These are phyloP conservation scores for Penicillium taxi DNA, from an alignment of 495 filamentous ascomycete genomes.

Conservation along the genomic window DNA sequence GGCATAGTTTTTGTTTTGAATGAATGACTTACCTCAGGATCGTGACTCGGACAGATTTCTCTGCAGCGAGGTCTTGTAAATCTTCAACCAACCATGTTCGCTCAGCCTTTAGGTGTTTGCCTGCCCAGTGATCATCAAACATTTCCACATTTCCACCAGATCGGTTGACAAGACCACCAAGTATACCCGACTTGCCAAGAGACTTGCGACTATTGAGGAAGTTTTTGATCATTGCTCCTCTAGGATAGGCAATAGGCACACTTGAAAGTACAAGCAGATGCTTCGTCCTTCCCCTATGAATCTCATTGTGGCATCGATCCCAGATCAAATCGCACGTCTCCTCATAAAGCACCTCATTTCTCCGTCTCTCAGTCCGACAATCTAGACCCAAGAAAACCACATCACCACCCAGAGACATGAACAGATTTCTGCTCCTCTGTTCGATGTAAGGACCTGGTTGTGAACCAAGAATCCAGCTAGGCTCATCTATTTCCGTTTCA, in stretches of 20 bases:
- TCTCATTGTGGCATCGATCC: conserved; percentile 71
- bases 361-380: conserved; percentile 81
- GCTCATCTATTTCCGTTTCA: conserved; percentile 74
- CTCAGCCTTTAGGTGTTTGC: conserved; percentile 85
- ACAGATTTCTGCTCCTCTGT: conserved; percentile 74
- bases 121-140: conserved; percentile 96
- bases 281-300: conserved; percentile 73
- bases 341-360: conserved; percentile 69
- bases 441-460: conserved; percentile 84
- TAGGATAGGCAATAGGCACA: conserved; percentile 87
- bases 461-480: conserved; percentile 81
- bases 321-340: conserved; percentile 79
- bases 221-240: conserved; percentile 62
- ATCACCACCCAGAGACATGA: conserved; percentile 70
- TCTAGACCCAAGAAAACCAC: conserved; percentile 82
- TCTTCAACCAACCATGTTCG: conserved; percentile 80
- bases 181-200: conserved; percentile 69
- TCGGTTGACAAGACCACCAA: conserved; percentile 76
- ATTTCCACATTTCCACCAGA: conserved; percentile 93
- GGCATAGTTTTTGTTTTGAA: background rate
- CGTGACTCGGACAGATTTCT: conserved; percentile 86
- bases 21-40: conserved; percentile 56
- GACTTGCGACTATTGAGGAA: conserved; percentile 82
- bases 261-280: conserved; percentile 82
- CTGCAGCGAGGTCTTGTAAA: conserved; percentile 80